These are phyloP conservation scores for Ceriops zippeliana DNA, from an alignment of 345 rosid species.

Conservation along the genomic window DNA sequence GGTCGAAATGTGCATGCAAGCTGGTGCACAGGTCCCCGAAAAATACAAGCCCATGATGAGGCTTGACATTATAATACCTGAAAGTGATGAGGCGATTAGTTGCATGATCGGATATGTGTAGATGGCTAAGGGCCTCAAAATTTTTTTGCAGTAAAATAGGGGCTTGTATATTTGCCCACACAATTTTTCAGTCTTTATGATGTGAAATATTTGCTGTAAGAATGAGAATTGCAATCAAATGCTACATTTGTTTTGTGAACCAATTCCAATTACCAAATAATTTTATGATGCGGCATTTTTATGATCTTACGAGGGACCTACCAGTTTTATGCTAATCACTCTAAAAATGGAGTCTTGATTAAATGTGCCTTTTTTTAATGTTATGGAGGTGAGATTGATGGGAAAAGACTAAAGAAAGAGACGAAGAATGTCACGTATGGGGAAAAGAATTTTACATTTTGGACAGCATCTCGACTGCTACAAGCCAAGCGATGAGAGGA, in stretches of 20 bases:
- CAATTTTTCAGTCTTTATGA: neutral
- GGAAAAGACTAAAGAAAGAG: too few relatives aligned
- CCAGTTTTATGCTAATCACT: too few relatives aligned
- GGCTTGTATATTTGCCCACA: neutral
- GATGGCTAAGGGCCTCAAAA: neutral
- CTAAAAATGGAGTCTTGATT: too few relatives aligned
- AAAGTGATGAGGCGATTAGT: slow-evolving; percentile 64
- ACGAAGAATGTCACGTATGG: too few relatives aligned
- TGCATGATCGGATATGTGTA: slow-evolving; percentile 28
- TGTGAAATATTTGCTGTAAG: neutral
- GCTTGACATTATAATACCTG: slow-evolving; percentile 84
- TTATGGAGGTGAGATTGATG: too few relatives aligned
- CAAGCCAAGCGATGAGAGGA: too few relatives aligned
- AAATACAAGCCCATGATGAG: slow-evolving; percentile 87
- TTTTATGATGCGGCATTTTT: too few relatives aligned
- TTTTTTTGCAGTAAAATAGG: neutral
- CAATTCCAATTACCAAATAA: too few relatives aligned
- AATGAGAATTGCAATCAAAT: neutral
- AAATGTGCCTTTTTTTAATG: too few relatives aligned
- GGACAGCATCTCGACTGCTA: too few relatives aligned
- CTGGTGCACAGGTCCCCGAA: slow-evolving; percentile 60
- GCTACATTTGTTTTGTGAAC: neutral
- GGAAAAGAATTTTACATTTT: too few relatives aligned
- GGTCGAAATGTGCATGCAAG: slow-evolving; percentile 79
- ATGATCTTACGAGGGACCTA: too few relatives aligned